Conservation (phyloP, 768 basidiomycete species). For the Hericium erinaceus region DNA sequence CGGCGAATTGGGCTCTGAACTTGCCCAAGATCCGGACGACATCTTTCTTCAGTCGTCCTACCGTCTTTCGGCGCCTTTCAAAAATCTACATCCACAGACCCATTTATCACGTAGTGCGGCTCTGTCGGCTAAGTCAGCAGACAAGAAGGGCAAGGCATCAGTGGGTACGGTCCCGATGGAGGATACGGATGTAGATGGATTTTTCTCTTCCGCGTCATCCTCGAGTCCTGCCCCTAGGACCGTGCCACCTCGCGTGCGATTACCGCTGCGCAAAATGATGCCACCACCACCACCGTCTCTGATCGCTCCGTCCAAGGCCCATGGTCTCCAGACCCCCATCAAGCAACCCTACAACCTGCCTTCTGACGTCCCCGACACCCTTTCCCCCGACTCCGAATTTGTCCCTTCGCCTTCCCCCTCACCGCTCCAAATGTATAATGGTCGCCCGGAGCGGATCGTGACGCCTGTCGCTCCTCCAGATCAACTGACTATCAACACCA, state of each 20-base stretch:
- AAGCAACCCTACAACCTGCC: not conserved
- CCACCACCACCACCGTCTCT: slow-evolving; percentile 4
- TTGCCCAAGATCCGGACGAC: slow-evolving; percentile 7
- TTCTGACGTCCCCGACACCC: not conserved
- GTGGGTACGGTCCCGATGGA: slow-evolving; percentile 1
- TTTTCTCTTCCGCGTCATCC: slow-evolving; percentile 6
- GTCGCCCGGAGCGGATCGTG: not conserved
- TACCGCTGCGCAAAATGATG: not conserved
- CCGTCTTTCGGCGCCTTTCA: not conserved
- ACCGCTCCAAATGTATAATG: not conserved
- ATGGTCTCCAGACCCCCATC: not conserved
- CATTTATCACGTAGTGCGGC: not conserved
- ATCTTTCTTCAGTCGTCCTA: slow-evolving; percentile 7
- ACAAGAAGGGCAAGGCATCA: not conserved
- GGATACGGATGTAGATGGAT: slow-evolving; percentile 12
- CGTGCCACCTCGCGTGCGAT: not conserved
- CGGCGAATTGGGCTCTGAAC: slow-evolving; percentile 5
- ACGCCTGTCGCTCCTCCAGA: not conserved
- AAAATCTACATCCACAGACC: not conserved
- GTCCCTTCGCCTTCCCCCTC: not conserved
- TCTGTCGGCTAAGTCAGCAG: not conserved
- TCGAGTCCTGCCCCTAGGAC: slow-evolving; percentile 3
- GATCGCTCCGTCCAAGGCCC: not conserved
- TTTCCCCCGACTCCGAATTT: not conserved
- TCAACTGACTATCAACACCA: not conserved